Conservation (phyloP, 345 rosid genomes). For the Gynandropsis gynandra region DNA sequence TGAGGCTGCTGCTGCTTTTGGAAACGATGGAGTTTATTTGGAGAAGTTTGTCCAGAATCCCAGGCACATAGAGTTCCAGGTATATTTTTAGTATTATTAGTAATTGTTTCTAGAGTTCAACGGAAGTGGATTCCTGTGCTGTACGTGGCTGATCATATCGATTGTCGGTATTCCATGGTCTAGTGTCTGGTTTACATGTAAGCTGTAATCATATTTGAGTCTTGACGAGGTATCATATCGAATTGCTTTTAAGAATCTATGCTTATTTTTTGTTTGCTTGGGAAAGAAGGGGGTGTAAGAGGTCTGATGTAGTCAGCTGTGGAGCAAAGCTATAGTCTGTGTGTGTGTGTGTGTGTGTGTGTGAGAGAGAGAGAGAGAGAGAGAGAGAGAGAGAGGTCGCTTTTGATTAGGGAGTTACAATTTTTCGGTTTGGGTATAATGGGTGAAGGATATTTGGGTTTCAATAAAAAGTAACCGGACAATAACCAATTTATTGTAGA, state of each 20-base stretch:
- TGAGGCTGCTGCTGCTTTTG: constrained; percentile 98
- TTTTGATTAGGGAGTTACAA: too few species aligned
- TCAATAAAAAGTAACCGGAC: too few species aligned
- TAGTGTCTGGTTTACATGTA: neutral
- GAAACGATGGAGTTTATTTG: constrained; percentile 95
- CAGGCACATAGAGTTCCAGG: constrained; percentile 98
- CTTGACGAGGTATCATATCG: neutral
- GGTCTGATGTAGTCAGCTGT: too few species aligned
- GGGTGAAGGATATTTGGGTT: too few species aligned
- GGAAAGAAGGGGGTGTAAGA: neutral
- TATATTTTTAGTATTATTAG: constrained; percentile 19
- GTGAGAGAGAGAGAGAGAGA: too few species aligned
- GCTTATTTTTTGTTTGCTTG: neutral
- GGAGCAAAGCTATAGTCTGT: too few species aligned
- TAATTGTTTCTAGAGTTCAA: neutral
- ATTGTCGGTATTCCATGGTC: neutral
- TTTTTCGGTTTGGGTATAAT: too few species aligned
- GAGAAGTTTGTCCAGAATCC: constrained; percentile 94
- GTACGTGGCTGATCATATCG: neutral
- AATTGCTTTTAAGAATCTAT: constrained; percentile 1
- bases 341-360: too few species aligned
- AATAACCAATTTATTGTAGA: too few species aligned
- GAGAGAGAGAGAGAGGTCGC: too few species aligned
- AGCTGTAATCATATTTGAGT: neutral
- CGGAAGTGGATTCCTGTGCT: neutral